These are phyloP conservation scores for Fraxinus albicans DNA, from an alignment of 305 asterid genomes.

Conservation along the genomic window DNA sequence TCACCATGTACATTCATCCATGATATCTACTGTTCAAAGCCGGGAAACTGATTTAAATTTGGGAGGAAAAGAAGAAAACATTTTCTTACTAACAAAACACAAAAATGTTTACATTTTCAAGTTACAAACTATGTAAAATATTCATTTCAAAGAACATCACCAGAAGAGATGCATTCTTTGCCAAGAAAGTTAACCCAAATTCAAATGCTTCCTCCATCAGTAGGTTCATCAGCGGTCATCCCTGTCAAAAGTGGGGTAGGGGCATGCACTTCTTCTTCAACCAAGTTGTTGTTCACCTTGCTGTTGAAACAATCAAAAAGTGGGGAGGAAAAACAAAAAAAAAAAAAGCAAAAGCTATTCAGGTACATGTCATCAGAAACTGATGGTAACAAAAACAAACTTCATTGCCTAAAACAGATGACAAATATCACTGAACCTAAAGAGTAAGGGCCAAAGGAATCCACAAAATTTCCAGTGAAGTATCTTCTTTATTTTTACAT, in stretches of 20 bases:
- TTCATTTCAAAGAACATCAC: slow-evolving; percentile 18
- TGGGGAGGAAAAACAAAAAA: not conserved
- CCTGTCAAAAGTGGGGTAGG: slow-evolving; percentile 39
- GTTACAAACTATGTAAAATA: slow-evolving; percentile 17
- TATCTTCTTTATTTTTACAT: not conserved
- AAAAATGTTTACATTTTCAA: slow-evolving; percentile 11
- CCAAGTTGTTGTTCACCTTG: slow-evolving; percentile 40
- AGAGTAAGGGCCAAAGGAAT: not conserved
- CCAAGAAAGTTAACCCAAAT: slow-evolving; percentile 14
- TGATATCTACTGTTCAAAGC: not conserved
- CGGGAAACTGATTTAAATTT: slow-evolving; percentile 4
- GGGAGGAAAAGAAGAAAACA: not conserved
- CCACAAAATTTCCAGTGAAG: not conserved
- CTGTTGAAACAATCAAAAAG: slow-evolving; percentile 33
- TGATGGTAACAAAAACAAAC: not conserved
- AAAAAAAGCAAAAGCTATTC: not conserved
- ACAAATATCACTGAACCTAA: not conserved
- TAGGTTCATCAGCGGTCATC: slow-evolving; percentile 35
- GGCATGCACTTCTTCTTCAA: slow-evolving; percentile 27
- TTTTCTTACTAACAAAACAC: slow-evolving; percentile 16
- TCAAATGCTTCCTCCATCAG: slow-evolving; percentile 48
- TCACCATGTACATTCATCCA: not conserved
- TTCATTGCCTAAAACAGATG: not conserved
- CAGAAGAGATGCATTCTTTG: slow-evolving; percentile 24
- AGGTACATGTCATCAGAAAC: not conserved